Evolutionary conservation across 495 filamentous ascomycete species (phyloP).

Genomic region (Aspergillus diversus): DNA sequence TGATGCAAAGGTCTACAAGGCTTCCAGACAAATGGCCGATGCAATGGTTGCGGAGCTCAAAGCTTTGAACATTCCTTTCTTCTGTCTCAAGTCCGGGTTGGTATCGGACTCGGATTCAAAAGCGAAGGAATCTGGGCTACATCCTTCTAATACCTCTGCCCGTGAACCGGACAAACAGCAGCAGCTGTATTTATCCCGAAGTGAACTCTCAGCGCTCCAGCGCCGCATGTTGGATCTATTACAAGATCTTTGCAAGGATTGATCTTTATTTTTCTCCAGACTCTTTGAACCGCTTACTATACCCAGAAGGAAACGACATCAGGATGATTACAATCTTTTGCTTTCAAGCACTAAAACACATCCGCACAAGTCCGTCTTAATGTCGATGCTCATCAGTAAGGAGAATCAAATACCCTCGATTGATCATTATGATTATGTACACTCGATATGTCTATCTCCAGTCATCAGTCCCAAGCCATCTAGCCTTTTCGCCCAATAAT

Average conservation of each 20-base stretch:
- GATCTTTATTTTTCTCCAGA: constrained; percentile 6
- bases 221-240: constrained; percentile 64
- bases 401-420: constrained; percentile 1
- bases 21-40: constrained; percentile 60
- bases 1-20: constrained; percentile 64
- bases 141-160: constrained; percentile 2
- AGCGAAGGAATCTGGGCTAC: constrained; percentile 11
- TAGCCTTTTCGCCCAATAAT: constrained; percentile 25
- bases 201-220: constrained; percentile 56
- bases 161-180: neutral
- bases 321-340: no score
- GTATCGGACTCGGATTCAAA: constrained; percentile 28
- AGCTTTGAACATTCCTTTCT: constrained; percentile 67
- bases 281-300: neutral
- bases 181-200: constrained; percentile 33
- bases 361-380: no score
- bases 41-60: constrained; percentile 59
- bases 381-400: neutral
- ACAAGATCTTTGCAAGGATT: constrained; percentile 62
- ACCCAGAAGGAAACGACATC: no score
- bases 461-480: constrained; percentile 15
- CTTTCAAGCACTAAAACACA: no score
- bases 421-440: constrained; percentile 30
- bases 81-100: constrained; percentile 51
- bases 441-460: constrained; percentile 23